Evolutionary conservation across 139 green algal genomes (phyloP).

Genomic region (Mesotaenium endlicherianum): DNA sequence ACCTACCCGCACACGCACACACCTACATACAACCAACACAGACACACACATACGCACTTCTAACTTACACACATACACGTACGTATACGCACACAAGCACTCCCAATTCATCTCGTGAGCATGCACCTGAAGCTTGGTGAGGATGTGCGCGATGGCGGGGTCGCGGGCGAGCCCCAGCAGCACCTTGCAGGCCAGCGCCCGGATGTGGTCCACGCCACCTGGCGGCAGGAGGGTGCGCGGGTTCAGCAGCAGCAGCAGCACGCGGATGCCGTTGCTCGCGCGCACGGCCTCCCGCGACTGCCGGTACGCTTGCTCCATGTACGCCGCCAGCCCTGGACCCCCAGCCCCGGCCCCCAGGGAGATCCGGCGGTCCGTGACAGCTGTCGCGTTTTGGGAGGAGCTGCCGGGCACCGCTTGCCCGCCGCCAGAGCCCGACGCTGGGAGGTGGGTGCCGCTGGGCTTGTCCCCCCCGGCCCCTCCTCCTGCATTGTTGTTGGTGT

Average conservation of each 20-base stretch:
- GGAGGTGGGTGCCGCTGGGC: not conserved
- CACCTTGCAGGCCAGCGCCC: conserved; percentile 54
- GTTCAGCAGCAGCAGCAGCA: conserved; percentile 38
- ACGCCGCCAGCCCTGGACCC: conserved; percentile 25
- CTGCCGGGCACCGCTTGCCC: not conserved
- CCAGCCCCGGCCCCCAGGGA: conserved; percentile 28
- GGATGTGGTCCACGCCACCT: conserved; percentile 38
- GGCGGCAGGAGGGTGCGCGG: conserved; percentile 30
- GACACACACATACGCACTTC: no score
- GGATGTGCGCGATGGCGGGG: conserved; percentile 63
- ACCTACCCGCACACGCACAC: no score
- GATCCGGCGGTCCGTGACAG: conserved; percentile 40
- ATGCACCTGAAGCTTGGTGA: conserved; percentile 69
- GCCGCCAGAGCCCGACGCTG: no score
- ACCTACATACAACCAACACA: no score
- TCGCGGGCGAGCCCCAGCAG: conserved; percentile 65
- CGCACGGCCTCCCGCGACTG: conserved; percentile 57
- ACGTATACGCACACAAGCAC: no score
- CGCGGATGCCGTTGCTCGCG: conserved; percentile 61
- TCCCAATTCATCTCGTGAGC: no score
- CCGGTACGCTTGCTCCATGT: conserved; percentile 58
- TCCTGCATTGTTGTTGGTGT: not conserved
- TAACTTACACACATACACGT: no score
- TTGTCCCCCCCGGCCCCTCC: not conserved
- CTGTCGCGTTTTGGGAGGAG: not conserved